Conservation (phyloP, 2,329 filamentous ascomycete genomes). For the Talaromyces atroroseus region DNA sequence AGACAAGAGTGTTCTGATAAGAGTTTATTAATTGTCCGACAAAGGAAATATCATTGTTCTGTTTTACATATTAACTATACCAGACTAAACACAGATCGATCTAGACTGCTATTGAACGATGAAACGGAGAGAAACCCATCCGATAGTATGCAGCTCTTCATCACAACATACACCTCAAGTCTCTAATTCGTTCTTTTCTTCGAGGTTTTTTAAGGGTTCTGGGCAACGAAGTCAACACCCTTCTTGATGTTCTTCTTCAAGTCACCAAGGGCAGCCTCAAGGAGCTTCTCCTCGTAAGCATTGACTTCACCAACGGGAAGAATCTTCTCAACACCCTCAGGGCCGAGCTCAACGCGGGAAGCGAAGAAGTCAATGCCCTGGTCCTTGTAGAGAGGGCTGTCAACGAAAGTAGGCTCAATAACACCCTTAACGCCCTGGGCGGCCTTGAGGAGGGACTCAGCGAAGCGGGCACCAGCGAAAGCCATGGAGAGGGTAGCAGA, state of each 20-base stretch:
- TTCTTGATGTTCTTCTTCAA: constrained; percentile 80
- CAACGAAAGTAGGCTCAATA: constrained; percentile 92
- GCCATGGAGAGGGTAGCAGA: constrained; percentile 98
- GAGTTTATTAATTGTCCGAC: too few relatives aligned
- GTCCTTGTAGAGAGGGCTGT: constrained; percentile 97
- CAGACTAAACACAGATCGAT: neutral
- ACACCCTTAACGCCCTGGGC: constrained; percentile 91
- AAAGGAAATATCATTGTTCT: neutral
- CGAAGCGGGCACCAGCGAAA: constrained; percentile 80
- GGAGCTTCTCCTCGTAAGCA: constrained; percentile 78
- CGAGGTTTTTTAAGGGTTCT: constrained; percentile 44
- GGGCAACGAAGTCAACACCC: constrained; percentile 65
- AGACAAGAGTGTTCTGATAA: too few relatives aligned
- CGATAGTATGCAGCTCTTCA: constrained; percentile 6
- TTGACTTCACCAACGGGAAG: constrained; percentile 79
- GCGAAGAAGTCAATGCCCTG: constrained; percentile 97
- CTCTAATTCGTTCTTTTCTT: neutral
- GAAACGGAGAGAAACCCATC: neutral
- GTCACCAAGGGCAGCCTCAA: constrained; percentile 73
- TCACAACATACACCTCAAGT: constrained; percentile 7
- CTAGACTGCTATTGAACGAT: neutral
- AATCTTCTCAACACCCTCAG: constrained; percentile 93
- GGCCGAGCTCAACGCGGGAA: constrained; percentile 90
- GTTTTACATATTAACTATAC: neutral
- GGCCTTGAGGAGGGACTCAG: constrained; percentile 90